Conservation (phyloP, 768 basidiomycete species). For the Mycena olivaceomarginata region DNA sequence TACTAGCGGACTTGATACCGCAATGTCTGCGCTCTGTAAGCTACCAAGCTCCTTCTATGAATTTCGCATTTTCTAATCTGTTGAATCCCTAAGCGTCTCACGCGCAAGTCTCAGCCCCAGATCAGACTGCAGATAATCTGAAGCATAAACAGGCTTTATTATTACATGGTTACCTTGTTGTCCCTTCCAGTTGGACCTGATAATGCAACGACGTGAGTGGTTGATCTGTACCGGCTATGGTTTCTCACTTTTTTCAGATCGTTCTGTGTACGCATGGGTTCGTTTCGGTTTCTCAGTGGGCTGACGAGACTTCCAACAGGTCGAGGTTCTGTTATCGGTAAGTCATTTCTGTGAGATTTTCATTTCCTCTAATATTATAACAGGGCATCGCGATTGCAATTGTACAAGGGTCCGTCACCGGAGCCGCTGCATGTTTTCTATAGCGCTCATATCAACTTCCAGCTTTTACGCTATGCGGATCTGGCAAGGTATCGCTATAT, state of each 20-base stretch:
- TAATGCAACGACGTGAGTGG: slow-evolving; percentile 38
- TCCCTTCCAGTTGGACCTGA: slow-evolving; percentile 47
- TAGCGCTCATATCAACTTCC: not conserved
- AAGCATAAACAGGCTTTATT: slow-evolving; percentile 45
- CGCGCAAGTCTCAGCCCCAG: slow-evolving; percentile 24
- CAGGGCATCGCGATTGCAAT: slow-evolving; percentile 45
- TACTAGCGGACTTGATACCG: slow-evolving; percentile 45
- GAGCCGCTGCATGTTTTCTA: not conserved
- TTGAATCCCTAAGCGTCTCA: slow-evolving; percentile 16
- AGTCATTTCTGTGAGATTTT: not conserved
- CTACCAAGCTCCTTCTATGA: no score
- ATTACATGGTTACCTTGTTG: slow-evolving; percentile 49
- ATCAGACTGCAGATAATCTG: no score
- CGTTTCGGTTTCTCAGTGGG: no score
- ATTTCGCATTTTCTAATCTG: no score
- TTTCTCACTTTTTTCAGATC: no score
- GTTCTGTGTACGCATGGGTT: no score
- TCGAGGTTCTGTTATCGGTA: slow-evolving; percentile 42
- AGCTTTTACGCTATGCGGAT: slow-evolving; percentile 46
- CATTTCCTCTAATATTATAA: not conserved
- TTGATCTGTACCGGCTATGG: no score
- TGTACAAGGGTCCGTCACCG: slow-evolving; percentile 47
- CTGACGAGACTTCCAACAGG: no score
- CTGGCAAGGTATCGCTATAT: slow-evolving; percentile 30
- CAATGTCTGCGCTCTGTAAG: slow-evolving; percentile 41